phyloP scores from a whole-genome alignment of 768 basidiomycete genomes.

The Xerocomellus amylosporus region DNA sequence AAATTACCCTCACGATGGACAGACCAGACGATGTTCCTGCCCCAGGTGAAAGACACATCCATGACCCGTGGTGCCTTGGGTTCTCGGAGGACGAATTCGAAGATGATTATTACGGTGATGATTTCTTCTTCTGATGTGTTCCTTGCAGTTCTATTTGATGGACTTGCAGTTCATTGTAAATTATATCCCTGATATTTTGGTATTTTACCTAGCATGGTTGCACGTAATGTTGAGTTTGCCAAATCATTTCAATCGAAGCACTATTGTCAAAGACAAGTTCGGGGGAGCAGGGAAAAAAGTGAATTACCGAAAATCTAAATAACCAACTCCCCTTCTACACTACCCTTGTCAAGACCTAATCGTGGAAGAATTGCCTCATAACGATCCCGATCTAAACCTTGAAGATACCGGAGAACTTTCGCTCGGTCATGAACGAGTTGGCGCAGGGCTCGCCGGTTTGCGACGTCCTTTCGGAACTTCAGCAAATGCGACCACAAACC shows the following conservation, averaged over 20 bases:
- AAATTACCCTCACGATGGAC: conserved; percentile 26
- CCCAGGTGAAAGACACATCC: conserved; percentile 16
- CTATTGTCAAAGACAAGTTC: too few relatives aligned
- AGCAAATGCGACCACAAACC: conserved; percentile 74
- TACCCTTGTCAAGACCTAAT: conserved; percentile 71
- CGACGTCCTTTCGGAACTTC: conserved; percentile 68
- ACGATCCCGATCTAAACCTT: conserved; percentile 56
- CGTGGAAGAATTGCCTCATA: conserved; percentile 72
- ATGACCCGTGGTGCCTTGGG: conserved; percentile 11
- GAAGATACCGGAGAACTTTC: conserved; percentile 78
- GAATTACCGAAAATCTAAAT: conserved; percentile 40
- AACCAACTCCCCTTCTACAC: conserved; percentile 88
- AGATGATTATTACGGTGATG: conserved; percentile 21
- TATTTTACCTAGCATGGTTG: conserved; percentile 8
- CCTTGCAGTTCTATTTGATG: not conserved
- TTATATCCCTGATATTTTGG: conserved; percentile 16
- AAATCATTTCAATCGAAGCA: not conserved
- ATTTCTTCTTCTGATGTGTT: conserved; percentile 18
- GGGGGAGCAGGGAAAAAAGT: not conserved
- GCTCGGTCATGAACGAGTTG: conserved; percentile 80
- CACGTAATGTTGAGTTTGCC: conserved; percentile 6
- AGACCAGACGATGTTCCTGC: conserved; percentile 23
- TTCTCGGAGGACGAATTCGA: conserved; percentile 26
- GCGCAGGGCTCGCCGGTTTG: conserved; percentile 73
- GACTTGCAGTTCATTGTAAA: conserved; percentile 13